phyloP scores from a whole-genome alignment of 2,329 filamentous ascomycete species.

The Fusarium heterosporum region DNA sequence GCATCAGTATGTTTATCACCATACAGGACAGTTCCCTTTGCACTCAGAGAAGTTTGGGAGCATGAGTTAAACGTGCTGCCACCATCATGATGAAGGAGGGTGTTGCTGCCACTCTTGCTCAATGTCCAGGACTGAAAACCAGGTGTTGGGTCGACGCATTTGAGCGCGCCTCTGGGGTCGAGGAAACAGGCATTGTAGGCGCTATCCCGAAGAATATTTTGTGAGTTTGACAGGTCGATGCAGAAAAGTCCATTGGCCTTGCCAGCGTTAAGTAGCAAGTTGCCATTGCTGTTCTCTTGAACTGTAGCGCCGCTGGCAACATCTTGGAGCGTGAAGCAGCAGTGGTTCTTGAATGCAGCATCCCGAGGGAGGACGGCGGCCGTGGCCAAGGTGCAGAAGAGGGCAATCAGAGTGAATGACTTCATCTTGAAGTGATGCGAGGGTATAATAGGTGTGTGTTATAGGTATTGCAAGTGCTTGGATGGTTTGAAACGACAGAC shows the following conservation, averaged over 20 bases:
- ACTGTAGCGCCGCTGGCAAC: constrained; percentile 39
- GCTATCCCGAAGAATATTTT: constrained; percentile 46
- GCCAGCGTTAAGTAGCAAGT: constrained; percentile 45
- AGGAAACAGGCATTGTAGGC: constrained; percentile 52
- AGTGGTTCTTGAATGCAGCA: constrained; percentile 41
- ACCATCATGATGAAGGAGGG: constrained; percentile 45
- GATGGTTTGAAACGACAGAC: constrained; percentile 2
- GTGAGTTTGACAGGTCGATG: constrained; percentile 43
- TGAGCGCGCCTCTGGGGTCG: constrained; percentile 41
- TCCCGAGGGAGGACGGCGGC: constrained; percentile 43
- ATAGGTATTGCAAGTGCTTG: background rate
- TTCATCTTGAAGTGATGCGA: constrained; percentile 36
- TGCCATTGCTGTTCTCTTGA: constrained; percentile 47
- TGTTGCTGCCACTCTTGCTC: constrained; percentile 33
- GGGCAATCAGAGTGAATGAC: constrained; percentile 27
- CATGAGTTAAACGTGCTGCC: constrained; percentile 45
- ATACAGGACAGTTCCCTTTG: constrained; percentile 43
- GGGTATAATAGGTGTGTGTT: constrained; percentile 1
- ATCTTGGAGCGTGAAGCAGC: constrained; percentile 51
- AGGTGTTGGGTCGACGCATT: constrained; percentile 51
- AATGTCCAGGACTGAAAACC: constrained; percentile 48
- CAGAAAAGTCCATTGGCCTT: constrained; percentile 49
- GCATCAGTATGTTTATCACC: constrained; percentile 30
- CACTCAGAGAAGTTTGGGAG: constrained; percentile 28
- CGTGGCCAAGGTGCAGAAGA: constrained; percentile 36